Evolutionary conservation across 306 rosid genomes (phyloP).

Genomic region (Corylus avellana): DNA sequence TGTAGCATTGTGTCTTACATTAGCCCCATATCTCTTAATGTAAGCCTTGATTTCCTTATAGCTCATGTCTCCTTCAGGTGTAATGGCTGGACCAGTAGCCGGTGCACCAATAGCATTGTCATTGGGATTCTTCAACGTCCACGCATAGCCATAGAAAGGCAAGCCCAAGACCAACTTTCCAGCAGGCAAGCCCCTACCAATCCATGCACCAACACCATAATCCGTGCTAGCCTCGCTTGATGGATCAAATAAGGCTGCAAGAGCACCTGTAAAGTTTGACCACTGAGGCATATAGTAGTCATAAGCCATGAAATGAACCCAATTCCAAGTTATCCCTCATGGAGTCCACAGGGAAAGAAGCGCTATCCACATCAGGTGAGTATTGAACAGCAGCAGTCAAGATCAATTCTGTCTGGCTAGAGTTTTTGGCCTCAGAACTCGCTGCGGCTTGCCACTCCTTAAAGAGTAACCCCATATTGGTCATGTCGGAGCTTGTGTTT

Average conservation of each 20-base stretch:
- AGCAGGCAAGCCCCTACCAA: constrained; percentile 17
- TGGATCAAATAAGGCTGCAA: constrained; percentile 38
- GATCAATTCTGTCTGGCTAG: too few relatives aligned
- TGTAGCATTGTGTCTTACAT: constrained; percentile 23
- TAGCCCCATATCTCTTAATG: constrained; percentile 7
- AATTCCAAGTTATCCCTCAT: too few relatives aligned
- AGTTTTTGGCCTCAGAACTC: too few relatives aligned
- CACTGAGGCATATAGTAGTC: too few relatives aligned
- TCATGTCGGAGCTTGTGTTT: too few relatives aligned
- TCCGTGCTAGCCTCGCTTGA: constrained; percentile 12
- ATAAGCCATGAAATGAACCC: too few relatives aligned
- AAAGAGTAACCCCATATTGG: too few relatives aligned
- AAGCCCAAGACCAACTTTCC: constrained; percentile 36
- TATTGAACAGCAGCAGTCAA: constrained; percentile 9
- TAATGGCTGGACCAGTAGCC: constrained; percentile 28
- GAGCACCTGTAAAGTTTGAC: constrained; percentile 17
- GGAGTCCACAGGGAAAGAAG: constrained; percentile 23
- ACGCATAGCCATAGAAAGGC: constrained; percentile 42
- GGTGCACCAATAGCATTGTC: constrained; percentile 27
- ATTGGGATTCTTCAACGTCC: constrained; percentile 26
- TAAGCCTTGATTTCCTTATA: constrained; percentile 24
- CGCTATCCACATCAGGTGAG: neutral
- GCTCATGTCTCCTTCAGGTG: constrained; percentile 5
- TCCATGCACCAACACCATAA: constrained; percentile 27
- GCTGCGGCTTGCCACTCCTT: too few relatives aligned